Evolutionary conservation across 495 filamentous ascomycete species (phyloP).

Genomic region (Podospora fimiseda): DNA sequence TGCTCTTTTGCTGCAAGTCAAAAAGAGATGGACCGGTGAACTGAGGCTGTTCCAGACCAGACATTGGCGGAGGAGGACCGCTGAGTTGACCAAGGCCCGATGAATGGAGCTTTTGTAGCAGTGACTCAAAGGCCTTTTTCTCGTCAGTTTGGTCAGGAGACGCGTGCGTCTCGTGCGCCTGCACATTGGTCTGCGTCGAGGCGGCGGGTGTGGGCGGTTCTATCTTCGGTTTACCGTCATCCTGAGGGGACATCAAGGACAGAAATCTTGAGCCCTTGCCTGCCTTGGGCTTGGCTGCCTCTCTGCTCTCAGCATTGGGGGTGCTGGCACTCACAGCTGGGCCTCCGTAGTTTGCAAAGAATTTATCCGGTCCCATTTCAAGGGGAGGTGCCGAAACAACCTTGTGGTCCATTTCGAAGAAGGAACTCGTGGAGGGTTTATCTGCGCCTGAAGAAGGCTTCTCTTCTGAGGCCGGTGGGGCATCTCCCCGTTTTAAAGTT

Average conservation of each 20-base stretch:
- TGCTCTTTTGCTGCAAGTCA: slow-evolving; percentile 23
- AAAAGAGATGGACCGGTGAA: slow-evolving; percentile 26
- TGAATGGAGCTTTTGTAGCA: slow-evolving; percentile 71
- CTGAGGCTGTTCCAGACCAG: slow-evolving; percentile 16
- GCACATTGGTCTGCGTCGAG: slow-evolving; percentile 1
- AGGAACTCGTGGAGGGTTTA: slow-evolving; percentile 20
- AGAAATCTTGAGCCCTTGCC: slow-evolving; percentile 75
- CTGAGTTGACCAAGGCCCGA: slow-evolving; percentile 18
- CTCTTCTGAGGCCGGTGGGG: slow-evolving; percentile 37
- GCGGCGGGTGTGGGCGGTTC: slow-evolving; percentile 43
- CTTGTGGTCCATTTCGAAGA: slow-evolving; percentile 40
- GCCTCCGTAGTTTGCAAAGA: slow-evolving; percentile 64
- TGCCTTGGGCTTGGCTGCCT: slow-evolving; percentile 36
- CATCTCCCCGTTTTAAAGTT: slow-evolving; percentile 64
- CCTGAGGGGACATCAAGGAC: slow-evolving; percentile 66
- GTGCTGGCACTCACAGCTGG: slow-evolving; percentile 34
- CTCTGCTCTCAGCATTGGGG: slow-evolving; percentile 34
- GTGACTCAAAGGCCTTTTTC: slow-evolving; percentile 81
- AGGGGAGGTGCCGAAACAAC: slow-evolving; percentile 49
- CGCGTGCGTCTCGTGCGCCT: not conserved
- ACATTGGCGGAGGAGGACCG: slow-evolving; percentile 14
- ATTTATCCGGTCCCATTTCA: slow-evolving; percentile 67
- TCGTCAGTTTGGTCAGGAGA: slow-evolving; percentile 47
- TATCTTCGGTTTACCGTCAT: slow-evolving; percentile 50
- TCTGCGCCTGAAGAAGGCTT: slow-evolving; percentile 37